Base-by-base conservation (phyloP, 176 grass and related monocot genomes). In the Neostapfia colusana region DNA sequence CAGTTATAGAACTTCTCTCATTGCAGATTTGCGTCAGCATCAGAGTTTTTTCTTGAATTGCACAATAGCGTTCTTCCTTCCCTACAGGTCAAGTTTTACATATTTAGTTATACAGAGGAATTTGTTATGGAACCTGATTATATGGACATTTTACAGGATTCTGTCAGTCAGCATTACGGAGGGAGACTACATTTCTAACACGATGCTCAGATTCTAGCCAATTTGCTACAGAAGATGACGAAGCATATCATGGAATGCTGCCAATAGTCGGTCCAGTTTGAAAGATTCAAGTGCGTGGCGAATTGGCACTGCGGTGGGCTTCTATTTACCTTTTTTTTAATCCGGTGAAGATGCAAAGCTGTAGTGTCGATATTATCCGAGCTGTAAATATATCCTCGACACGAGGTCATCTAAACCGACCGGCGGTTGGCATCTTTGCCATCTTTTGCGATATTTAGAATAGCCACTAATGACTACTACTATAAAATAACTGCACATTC, bases 21-120 rank as follows among this genome's bases (percentile, higher is more conserved):
- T 42, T 82, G 24, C 65, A 91, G 89, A 63, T 85, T 91, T 20
- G 81, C 82, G 14, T 75, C 78, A 49, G 24, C 37, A 45, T 91
- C 89, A 28, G 79, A 70, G 64, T 67, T 88, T 67, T 88, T 91
- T 58, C 18, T 79, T 34, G 81, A 85, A 66, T 63, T 82, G 27
- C 46, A 79, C 6, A 58, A 88, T 44, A 79, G 63, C 38, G 51
- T 81, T 62, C 72, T 88, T 85, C 89, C 85, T 60, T 55, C 70
- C 8, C 70, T 91, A 28, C 85, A 88, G 85, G 89, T 91, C 79
- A 65, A 72, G 16, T 65, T 84, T 21, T 76, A 37, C 65, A 2
- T 23, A 54, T 44, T 49, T 34, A 63, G 17, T 70, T 45, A 7
- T 23, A 70, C 12, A 13, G 15, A n/a, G 18, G 15, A 37, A 21